Percentiles rank a stretch among this genome's conserved stretches.
phyloP scores from a whole-genome alignment of 169 alveolate species.

The Fabrea salina region DNA sequence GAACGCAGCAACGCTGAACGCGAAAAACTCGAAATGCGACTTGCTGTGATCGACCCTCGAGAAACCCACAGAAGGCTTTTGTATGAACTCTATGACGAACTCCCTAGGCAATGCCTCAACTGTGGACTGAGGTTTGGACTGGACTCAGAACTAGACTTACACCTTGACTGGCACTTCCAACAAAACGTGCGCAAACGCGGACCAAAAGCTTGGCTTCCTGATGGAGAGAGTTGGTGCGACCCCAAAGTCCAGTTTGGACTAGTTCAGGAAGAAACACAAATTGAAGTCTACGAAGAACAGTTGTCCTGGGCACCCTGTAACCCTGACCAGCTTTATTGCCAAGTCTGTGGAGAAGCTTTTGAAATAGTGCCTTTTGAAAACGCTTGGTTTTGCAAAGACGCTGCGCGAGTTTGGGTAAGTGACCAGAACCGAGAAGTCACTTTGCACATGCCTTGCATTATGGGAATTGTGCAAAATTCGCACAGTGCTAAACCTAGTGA shows the following conservation, averaged over 20 bases:
- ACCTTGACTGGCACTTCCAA: slow-evolving; percentile 20
- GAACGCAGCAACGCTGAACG: slow-evolving; percentile 13
- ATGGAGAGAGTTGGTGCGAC: neutral
- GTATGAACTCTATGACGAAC: slow-evolving; percentile 27
- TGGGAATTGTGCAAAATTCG: no score
- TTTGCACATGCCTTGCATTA: slow-evolving; percentile 9
- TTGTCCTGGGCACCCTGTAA: slow-evolving; percentile 15
- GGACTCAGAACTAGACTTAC: slow-evolving; percentile 27
- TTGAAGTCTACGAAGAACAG: neutral
- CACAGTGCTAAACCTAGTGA: no score
- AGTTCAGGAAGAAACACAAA: neutral
- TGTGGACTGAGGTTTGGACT: slow-evolving; percentile 26
- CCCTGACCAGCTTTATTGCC: slow-evolving; percentile 28
- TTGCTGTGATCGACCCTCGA: neutral
- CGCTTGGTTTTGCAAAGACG: slow-evolving; percentile 33
- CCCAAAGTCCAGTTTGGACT: neutral
- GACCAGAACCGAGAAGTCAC: slow-evolving; percentile 12
- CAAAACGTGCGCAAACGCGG: neutral
- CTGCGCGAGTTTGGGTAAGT: slow-evolving; percentile 16
- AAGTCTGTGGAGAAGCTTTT: slow-evolving; percentile 29
- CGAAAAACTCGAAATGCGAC: neutral
- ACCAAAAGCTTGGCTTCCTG: slow-evolving; percentile 19
- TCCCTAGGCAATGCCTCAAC: slow-evolving; percentile 21
- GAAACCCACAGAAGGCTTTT: neutral
- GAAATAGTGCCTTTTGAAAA: slow-evolving; percentile 6